Base-by-base conservation (phyloP, 768 basidiomycete species). In the Cystobasidium ongulense region DNA sequence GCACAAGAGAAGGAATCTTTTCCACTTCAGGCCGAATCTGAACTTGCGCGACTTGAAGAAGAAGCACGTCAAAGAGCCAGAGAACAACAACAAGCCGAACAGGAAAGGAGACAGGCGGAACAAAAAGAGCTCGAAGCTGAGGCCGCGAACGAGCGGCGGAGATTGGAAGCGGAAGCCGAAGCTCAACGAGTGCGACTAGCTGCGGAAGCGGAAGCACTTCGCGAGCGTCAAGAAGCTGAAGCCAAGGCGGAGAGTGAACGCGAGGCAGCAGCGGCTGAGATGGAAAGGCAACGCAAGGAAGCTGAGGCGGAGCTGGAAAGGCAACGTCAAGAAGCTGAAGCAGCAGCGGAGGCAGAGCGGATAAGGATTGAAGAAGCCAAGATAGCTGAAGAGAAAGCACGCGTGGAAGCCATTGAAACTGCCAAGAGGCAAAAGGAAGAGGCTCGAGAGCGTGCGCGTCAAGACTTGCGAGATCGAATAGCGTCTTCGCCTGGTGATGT, bases 241-340 rank as follows among this genome's bases (percentile, higher is more conserved):
- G 53, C 65, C n/a, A 66, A 63, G 33, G 72, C 36, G 17, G 66
- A 71, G 54, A 67, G 63, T 8, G 25, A 46, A 66, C 29, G 39
- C 18, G 36, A 71, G 38, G 52, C 59, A 38, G 68, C 59, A 7
- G 35, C 25, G 25, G 72, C 29, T 21, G 35, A 41, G 43, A 66
- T 36, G 13, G 72, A 73, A 59, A 31, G 27, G 53, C 57, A 72
- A 23, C 39, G 63, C 15, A 46, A 65, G 63, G 67, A 72, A 41
- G 70, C 70, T n/a, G 70, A 59, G 27, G 54, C 31, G 31, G 33
- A 31, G 25, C 63, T 31, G 18, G 62, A 31, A 11, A 53, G 57
- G 25, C 57, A 72, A 52, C 23, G 29, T 7, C 29, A 29, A 38
- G 65, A 67, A 29, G 65, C 64, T 23, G 31, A 57, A n/a, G 54